Conservation (phyloP, 1,139 yeast species). For the Sugiyamaella neomexicana region DNA sequence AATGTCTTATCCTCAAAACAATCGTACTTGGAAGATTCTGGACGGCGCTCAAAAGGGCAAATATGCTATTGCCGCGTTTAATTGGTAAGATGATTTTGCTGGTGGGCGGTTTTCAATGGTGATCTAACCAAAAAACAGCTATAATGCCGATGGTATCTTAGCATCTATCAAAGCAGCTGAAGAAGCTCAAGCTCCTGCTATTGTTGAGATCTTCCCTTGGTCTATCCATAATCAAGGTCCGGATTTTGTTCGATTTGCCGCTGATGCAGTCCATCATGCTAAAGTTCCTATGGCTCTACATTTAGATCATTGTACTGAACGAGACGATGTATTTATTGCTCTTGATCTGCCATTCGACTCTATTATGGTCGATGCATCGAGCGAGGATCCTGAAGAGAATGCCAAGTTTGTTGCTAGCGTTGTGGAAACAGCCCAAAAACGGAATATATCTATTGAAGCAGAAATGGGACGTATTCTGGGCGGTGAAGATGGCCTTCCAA, state of each 20-base stretch:
- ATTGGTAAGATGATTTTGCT: conserved; percentile 21
- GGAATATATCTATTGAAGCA: conserved; percentile 36
- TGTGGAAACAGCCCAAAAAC: conserved; percentile 29
- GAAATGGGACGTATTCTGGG: conserved; percentile 37
- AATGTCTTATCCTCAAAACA: conserved; percentile 24
- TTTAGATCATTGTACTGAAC: conserved; percentile 34
- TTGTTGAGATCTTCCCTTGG: conserved; percentile 37
- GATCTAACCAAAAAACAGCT: conserved; percentile 18
- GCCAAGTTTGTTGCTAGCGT: conserved; percentile 27
- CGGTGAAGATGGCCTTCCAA: conserved; percentile 36
- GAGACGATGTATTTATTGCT: conserved; percentile 30
- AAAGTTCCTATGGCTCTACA: conserved; percentile 35
- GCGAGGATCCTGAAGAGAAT: conserved; percentile 33
- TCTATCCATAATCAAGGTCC: conserved; percentile 35
- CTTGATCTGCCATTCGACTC: conserved; percentile 34
- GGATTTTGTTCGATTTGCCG: conserved; percentile 29
- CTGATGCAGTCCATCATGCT: conserved; percentile 31
- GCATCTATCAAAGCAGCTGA: conserved; percentile 36
- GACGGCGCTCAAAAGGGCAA: conserved; percentile 30
- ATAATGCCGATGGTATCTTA: conserved; percentile 33
- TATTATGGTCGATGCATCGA: conserved; percentile 37
- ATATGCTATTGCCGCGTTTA: conserved; percentile 34
- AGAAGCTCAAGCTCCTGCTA: conserved; percentile 32
- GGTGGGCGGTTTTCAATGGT: not conserved
- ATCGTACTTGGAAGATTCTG: conserved; percentile 32